Conservation (phyloP, 108 stramenopile species). For the Fragilaria radians region DNA sequence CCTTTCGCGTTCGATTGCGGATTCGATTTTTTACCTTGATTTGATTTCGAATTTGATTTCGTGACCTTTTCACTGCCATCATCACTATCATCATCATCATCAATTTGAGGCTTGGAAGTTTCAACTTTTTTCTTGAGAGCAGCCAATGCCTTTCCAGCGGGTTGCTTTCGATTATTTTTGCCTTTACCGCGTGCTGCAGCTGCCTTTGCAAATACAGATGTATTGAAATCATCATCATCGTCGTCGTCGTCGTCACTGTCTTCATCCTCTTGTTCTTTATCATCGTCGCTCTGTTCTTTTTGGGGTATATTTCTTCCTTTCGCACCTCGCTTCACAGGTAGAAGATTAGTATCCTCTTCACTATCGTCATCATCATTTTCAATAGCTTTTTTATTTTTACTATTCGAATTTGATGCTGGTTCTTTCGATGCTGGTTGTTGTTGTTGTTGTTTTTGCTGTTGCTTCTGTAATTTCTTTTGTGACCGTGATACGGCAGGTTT, state of each 20-base stretch:
- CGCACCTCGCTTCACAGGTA: not conserved
- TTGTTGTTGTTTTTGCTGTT: not conserved
- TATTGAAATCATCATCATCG: too few relatives aligned
- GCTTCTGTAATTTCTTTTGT: not conserved
- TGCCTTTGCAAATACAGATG: too few relatives aligned
- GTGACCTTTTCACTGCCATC: not conserved
- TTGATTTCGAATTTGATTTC: not conserved
- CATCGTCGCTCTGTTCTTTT: not conserved
- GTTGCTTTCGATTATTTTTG: too few relatives aligned
- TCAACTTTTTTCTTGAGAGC: too few relatives aligned
- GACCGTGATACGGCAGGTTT: not conserved
- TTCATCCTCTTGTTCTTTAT: slow-evolving; percentile 4
- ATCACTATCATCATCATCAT: not conserved
- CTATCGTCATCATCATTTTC: not conserved
- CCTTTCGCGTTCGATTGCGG: too few relatives aligned
- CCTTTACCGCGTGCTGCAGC: too few relatives aligned
- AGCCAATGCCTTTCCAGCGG: too few relatives aligned
- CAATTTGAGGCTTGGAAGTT: too few relatives aligned
- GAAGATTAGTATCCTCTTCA: not conserved
- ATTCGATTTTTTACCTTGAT: too few relatives aligned
- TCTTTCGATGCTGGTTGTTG: slow-evolving; percentile 2
- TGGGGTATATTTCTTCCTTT: slow-evolving; percentile 4
- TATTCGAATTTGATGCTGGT: not conserved
- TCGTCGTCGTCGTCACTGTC: not conserved
- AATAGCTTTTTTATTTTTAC: not conserved